Evolutionary conservation across 1,139 yeast genomes (phyloP).

Genomic region (Diutina pseudorugosa): DNA sequence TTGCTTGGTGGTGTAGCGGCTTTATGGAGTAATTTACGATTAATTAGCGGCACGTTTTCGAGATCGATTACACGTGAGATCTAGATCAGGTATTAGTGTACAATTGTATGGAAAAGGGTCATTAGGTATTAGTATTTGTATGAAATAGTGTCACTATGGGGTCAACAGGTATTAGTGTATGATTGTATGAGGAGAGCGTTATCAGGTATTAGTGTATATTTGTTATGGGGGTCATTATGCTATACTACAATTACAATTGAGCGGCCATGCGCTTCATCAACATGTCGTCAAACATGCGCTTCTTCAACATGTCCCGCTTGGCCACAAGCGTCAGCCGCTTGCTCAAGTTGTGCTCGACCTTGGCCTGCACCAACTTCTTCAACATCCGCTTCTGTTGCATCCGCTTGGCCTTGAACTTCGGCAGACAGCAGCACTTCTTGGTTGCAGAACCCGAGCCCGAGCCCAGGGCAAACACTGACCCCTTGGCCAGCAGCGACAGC

Average conservation of each 20-base stretch:
- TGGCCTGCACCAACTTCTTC: slow-evolving; percentile 3
- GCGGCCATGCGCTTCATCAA: neutral
- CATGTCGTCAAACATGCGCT: neutral
- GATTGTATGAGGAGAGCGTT: too few species aligned
- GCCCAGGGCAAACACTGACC: neutral
- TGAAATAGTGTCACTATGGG: too few species aligned
- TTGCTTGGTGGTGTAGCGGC: too few species aligned
- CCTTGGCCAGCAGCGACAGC: neutral
- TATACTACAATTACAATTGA: neutral
- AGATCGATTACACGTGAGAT: too few species aligned
- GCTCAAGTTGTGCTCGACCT: slow-evolving; percentile 1
- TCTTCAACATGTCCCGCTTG: neutral
- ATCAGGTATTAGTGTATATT: neutral
- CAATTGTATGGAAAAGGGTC: too few species aligned
- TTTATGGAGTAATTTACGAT: too few species aligned
- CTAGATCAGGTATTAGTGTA: too few species aligned
- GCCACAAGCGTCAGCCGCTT: slow-evolving; percentile 1
- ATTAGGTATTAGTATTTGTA: too few species aligned
- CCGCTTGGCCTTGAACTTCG: slow-evolving; percentile 3
- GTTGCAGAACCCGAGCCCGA: neutral
- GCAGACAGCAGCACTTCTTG: slow-evolving; percentile 4
- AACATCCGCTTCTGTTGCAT: slow-evolving; percentile 4
- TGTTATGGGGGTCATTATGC: neutral
- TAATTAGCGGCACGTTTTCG: too few species aligned
- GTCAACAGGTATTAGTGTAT: too few species aligned